Evolutionary conservation across 1,284 basidiomycete species (phyloP).

Genomic region (Coriolopsis trogii): DNA sequence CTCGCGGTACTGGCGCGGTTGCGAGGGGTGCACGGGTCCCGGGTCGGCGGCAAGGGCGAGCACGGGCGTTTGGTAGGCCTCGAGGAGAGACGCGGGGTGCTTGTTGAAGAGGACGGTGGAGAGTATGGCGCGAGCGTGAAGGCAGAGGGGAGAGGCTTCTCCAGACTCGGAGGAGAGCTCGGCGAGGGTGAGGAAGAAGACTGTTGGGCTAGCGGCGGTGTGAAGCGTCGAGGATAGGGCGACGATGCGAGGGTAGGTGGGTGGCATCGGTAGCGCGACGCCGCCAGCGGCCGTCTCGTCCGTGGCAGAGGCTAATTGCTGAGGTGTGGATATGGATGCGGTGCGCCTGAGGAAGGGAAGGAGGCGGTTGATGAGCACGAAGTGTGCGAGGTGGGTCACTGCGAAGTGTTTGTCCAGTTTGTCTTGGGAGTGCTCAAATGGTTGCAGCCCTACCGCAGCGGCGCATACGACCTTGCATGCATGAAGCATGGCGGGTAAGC

Average conservation of each 20-base stretch:
- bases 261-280: background rate
- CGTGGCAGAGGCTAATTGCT: background rate
- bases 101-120: constrained; percentile 46
- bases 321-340: constrained; percentile 21
- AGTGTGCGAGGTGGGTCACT: constrained; percentile 45
- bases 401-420: constrained; percentile 44
- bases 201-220: constrained; percentile 36
- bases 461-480: constrained; percentile 45
- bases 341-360: constrained; percentile 46
- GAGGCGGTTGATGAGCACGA: constrained; percentile 46
- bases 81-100: constrained; percentile 41
- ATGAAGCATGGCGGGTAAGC: too few species aligned
- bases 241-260: constrained; percentile 41
- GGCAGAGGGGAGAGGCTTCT: constrained; percentile 35
- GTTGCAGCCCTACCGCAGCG: constrained; percentile 45
- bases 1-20: constrained; percentile 45
- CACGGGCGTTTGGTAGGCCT: constrained; percentile 23
- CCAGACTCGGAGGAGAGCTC: constrained; percentile 39
- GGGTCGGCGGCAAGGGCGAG: constrained; percentile 43
- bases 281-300: too few species aligned
- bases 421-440: constrained; percentile 41
- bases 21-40: constrained; percentile 45
- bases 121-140: constrained; percentile 47
- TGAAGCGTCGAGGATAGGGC: constrained; percentile 46
- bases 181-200: constrained; percentile 40